These are phyloP conservation scores for Astragalus membranaceus DNA, from an alignment of 306 rosid genomes.

Conservation along the genomic window DNA sequence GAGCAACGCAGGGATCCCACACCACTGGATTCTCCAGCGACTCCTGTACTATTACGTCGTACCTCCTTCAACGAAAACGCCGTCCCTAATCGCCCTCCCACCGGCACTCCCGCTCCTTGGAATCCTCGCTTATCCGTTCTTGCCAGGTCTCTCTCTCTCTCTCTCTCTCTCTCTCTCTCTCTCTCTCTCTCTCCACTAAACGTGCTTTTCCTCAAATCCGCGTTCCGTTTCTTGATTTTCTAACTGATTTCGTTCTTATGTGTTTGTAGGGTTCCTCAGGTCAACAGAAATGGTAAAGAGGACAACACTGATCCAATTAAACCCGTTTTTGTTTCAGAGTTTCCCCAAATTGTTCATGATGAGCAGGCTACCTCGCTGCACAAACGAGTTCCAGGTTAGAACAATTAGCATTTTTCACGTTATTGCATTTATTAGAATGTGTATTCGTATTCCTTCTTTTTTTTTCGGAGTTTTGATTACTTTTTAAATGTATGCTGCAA, in stretches of 20 bases:
- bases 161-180: not conserved
- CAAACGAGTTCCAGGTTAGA: constrained; percentile 52
- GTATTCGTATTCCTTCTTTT: not conserved
- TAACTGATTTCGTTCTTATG: not conserved
- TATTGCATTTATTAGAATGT: not conserved
- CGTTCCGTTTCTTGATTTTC: not conserved
- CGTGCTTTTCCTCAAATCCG: not conserved
- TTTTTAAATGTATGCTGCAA: not conserved
- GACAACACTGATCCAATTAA: constrained; percentile 43
- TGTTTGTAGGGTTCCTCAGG: constrained; percentile 55
- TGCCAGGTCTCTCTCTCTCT: constrained; percentile 44
- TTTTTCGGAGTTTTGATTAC: not conserved
- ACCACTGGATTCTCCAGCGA: constrained; percentile 45
- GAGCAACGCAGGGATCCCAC: constrained; percentile 20
- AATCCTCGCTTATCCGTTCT: constrained; percentile 88
- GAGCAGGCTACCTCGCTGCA: constrained; percentile 56
- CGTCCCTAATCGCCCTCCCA: constrained; percentile 66
- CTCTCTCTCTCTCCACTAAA: not conserved
- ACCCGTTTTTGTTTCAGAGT: constrained; percentile 87
- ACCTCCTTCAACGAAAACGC: constrained; percentile 20
- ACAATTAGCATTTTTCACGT: not conserved
- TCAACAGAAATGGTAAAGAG: constrained; percentile 44
- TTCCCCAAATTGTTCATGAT: constrained; percentile 71
- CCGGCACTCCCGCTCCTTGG: constrained; percentile 99
- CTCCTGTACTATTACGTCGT: constrained; percentile 26